Conservation (phyloP, 371 early-diverging fungal genomes). For the Mortierella sp. region DNA sequence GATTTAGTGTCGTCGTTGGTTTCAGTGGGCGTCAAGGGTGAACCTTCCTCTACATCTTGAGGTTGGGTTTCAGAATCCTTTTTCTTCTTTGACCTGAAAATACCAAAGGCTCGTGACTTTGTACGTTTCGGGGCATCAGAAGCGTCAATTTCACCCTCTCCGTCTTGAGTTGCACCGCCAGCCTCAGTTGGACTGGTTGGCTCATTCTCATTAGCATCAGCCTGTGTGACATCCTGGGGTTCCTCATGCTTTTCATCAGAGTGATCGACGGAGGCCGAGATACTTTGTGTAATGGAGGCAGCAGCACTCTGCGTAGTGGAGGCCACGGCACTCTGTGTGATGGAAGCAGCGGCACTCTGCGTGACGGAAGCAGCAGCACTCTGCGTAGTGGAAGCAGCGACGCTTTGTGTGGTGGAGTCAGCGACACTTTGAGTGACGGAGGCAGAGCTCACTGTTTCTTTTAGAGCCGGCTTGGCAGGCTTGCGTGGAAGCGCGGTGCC, state of each 20-base stretch:
- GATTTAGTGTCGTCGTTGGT: constrained; percentile 47
- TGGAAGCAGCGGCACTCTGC: not conserved
- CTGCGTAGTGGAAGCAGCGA: constrained; percentile 1
- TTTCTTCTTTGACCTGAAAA: constrained; percentile 43
- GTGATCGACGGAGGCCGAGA: not conserved
- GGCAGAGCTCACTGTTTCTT: constrained; percentile 10
- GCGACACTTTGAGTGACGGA: constrained; percentile 5
- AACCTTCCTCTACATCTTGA: constrained; percentile 5
- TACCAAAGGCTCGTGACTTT: constrained; percentile 37
- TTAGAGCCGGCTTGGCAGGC: constrained; percentile 14
- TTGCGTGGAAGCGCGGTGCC: constrained; percentile 18
- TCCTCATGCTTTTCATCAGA: not conserved
- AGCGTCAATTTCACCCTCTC: not conserved
- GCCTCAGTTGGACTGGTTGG: not conserved
- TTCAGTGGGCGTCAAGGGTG: constrained; percentile 4
- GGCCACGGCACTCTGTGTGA: not conserved
- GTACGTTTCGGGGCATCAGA: constrained; percentile 24
- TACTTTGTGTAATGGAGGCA: constrained; percentile 1
- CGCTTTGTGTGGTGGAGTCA: constrained; percentile 4
- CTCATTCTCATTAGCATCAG: not conserved
- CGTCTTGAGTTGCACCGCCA: not conserved
- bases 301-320: not conserved
- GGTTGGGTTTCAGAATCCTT: constrained; percentile 10
- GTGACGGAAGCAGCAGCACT: constrained; percentile 5
- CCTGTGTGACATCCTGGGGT: not conserved